phyloP scores from a whole-genome alignment of 805 yeast species.

The Middelhovenomyces tepae region DNA sequence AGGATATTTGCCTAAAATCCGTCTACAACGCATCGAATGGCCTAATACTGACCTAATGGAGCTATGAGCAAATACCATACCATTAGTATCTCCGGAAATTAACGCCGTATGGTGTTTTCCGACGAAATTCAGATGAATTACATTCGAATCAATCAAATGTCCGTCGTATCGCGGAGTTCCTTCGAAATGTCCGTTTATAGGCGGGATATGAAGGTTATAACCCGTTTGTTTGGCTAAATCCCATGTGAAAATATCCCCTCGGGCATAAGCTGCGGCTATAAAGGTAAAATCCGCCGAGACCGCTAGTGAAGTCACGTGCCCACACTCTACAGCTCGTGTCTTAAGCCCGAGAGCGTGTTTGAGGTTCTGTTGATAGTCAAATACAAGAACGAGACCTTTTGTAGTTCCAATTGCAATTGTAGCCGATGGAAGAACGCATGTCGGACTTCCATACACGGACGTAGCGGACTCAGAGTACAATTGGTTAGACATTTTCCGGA shows the following conservation, averaged over 20 bases:
- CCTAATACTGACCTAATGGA: slow-evolving; percentile 52
- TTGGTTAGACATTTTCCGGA: slow-evolving; percentile 32
- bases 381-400: slow-evolving; percentile 55
- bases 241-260: slow-evolving; percentile 67
- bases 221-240: slow-evolving; percentile 34
- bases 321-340: slow-evolving; percentile 28
- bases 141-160: slow-evolving; percentile 31
- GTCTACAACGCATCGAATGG: slow-evolving; percentile 37
- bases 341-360: slow-evolving; percentile 34
- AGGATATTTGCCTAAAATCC: slow-evolving; percentile 44
- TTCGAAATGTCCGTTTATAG: slow-evolving; percentile 17
- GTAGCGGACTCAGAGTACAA: slow-evolving; percentile 29
- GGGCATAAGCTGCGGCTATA: slow-evolving; percentile 57
- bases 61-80: slow-evolving; percentile 55
- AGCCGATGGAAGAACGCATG: slow-evolving; percentile 27
- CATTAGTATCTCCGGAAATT: slow-evolving; percentile 46
- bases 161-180: slow-evolving; percentile 23
- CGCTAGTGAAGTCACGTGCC: slow-evolving; percentile 46
- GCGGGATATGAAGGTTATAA: slow-evolving; percentile 26
- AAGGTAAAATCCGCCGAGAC: slow-evolving; percentile 62
- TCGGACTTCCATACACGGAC: slow-evolving; percentile 43
- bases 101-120: slow-evolving; percentile 48
- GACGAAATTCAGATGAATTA: slow-evolving; percentile 40
- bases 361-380: slow-evolving; percentile 58
- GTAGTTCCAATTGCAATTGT: slow-evolving; percentile 54